A percentile compares a stretch with the other conserved stretches of the same genome.
phyloP scores from a whole-genome alignment of 805 yeast species.

The Zygosaccharomyces rouxii region DNA sequence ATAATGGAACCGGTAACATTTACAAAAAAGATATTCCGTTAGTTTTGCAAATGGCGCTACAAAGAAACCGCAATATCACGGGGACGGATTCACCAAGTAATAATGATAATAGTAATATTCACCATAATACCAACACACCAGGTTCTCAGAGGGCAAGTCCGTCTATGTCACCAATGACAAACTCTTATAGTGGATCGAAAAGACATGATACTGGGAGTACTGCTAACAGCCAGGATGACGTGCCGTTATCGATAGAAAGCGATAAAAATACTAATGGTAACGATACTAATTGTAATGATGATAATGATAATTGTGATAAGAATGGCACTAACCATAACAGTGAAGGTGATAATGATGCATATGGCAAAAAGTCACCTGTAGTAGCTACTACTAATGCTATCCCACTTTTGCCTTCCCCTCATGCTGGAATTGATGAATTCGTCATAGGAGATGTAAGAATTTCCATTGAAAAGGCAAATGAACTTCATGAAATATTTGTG shows the following conservation, averaged over 20 bases:
- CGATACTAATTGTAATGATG: neutral
- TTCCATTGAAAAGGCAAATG: slow-evolving; percentile 61
- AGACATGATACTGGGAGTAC: slow-evolving; percentile 2
- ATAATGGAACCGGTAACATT: slow-evolving; percentile 24
- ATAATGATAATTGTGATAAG: neutral
- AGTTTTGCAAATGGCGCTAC: slow-evolving; percentile 40
- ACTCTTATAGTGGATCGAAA: slow-evolving; percentile 1
- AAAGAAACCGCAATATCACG: slow-evolving; percentile 29
- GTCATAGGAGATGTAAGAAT: slow-evolving; percentile 71
- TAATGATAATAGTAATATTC: neutral
- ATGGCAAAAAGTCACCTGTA: slow-evolving; percentile 15
- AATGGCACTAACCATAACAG: neutral
- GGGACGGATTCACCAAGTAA: neutral
- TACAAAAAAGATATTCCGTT: slow-evolving; percentile 39
- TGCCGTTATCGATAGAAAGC: neutral
- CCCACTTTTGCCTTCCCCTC: slow-evolving; percentile 30
- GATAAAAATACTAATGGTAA: neutral
- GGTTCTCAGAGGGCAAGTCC: slow-evolving; percentile 12
- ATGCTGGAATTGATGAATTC: slow-evolving; percentile 51
- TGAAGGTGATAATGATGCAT: neutral
- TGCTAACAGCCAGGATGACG: neutral
- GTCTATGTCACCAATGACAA: slow-evolving; percentile 9
- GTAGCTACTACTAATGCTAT: slow-evolving; percentile 31
- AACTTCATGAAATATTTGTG: slow-evolving; percentile 67
- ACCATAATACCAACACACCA: slow-evolving; percentile 2